Percentiles rank a stretch among this genome's conserved stretches.
These are phyloP conservation scores for Agrocybe praecox DNA, from an alignment of 768 basidiomycete genomes.

Conservation along the genomic window DNA sequence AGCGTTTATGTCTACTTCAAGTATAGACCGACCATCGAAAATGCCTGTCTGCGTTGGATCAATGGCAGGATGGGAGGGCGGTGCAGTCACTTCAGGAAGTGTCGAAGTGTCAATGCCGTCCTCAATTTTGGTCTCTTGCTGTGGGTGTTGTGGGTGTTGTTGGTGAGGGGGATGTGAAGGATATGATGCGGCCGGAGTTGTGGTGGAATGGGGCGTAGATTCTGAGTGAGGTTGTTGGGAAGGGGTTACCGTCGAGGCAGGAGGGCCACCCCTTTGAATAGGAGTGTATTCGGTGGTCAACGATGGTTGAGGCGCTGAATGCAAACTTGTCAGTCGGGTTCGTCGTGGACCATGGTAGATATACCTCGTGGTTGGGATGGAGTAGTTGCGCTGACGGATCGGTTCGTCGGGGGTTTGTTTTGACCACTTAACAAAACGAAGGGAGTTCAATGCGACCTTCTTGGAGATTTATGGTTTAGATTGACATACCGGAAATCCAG, in stretches of 20 bases:
- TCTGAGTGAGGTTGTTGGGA: conserved; percentile 12
- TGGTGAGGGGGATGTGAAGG: conserved; percentile 19
- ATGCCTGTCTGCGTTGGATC: conserved; percentile 68
- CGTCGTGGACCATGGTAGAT: background rate
- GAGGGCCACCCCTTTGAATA: conserved; percentile 59
- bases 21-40: conserved; percentile 75
- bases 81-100: conserved; percentile 69
- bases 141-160: conserved; percentile 8
- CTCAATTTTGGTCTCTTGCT: conserved; percentile 25
- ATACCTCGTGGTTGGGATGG: conserved; percentile 36
- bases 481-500: conserved; percentile 69
- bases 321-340: conserved; percentile 1
- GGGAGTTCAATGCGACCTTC: background rate
- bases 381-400: conserved; percentile 20
- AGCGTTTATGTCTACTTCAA: conserved; percentile 79
- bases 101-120: conserved; percentile 65
- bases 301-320: conserved; percentile 50
- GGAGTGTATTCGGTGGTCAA: conserved; percentile 85
- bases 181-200: conserved; percentile 3
- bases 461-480: background rate
- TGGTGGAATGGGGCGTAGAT: conserved; percentile 12
- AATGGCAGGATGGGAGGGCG: conserved; percentile 79
- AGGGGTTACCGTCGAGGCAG: conserved; percentile 23
- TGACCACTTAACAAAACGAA: conserved; percentile 14
- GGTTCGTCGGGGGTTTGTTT: conserved; percentile 18